Evolutionary conservation across 352 stramenopile species (phyloP), one percentile per base, ranked within the genome.

Genomic region (Pythium catenulatum): DNA sequence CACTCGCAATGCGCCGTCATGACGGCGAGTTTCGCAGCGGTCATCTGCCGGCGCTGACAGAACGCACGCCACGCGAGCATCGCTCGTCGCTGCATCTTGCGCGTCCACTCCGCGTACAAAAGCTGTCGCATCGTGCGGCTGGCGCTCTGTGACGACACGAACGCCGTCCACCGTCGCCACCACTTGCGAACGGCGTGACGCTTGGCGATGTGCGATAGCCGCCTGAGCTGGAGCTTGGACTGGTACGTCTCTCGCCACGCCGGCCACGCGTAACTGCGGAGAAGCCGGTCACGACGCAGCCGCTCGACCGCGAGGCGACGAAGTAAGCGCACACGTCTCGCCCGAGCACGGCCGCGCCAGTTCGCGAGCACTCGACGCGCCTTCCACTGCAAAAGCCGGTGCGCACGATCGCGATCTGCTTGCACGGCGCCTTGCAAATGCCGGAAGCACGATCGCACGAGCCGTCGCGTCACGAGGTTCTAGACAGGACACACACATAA

Each of bases 131-230:
- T 81, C 37, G 48, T 34, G 3, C 45, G 36, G 3, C 23, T 25
- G 17, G 69, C 59, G 13, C 63, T 77, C 58, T 39, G 66, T 36
- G 30, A 30, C 23, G 36, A 36, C 11, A 37, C 69, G 23, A 52
- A 77, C 9, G 36, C 32, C 48, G 17, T 75, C 79, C 79, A 86
- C 15, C 69, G 70, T 25, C n/a, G 21, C 79, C 79, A 86, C 79
- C 79, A 86, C 45, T 69, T 68, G 21, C 59, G 56, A 43, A 77
- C 17, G 23, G 63, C 58, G 30, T 77, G 34, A 25, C 27, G 56
- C 7, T 50, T 14, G 2, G 58, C 79, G 1, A 82, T 17, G 15
- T 15, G n/a, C 27, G 36, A n/a, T 13, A 58, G 37, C 7, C 46
- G 56, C 25, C 77, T 81, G 1, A 21, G 4, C 14, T 69, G 58